Conservation (phyloP, 345 rosid species). For the Cardiospermum halicacabum region DNA sequence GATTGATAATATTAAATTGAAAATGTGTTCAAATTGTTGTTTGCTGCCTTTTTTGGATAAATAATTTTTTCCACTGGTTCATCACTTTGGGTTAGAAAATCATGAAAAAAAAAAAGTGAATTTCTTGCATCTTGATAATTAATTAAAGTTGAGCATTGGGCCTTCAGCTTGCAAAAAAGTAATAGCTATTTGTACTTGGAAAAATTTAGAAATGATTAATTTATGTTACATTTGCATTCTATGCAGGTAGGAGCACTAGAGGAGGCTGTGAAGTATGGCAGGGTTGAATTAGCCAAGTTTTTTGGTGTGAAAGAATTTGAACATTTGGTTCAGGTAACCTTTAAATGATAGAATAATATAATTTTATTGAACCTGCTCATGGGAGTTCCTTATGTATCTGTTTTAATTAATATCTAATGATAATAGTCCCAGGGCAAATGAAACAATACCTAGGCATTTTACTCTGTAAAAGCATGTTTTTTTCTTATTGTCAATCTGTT, state of each 20-base stretch:
- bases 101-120: too few relatives aligned
- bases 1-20: background rate
- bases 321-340: slow-evolving; percentile 62
- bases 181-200: background rate
- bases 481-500: background rate
- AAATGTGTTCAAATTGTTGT: background rate
- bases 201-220: background rate
- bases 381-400: background rate
- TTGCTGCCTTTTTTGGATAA: background rate
- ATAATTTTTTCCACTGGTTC: background rate
- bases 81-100: background rate
- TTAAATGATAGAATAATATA: background rate
- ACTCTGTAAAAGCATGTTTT: background rate
- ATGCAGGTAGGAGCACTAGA: slow-evolving; percentile 71
- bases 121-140: background rate
- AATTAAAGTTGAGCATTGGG: background rate
- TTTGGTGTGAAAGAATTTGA: slow-evolving; percentile 48
- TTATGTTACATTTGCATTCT: background rate
- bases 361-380: background rate
- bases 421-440: background rate
- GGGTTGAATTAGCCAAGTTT: slow-evolving; percentile 64
- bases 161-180: background rate
- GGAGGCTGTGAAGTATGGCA: slow-evolving; percentile 78
- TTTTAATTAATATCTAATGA: background rate
- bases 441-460: background rate